These are phyloP conservation scores for Amphirosellinia nigrospora DNA, from an alignment of 495 filamentous ascomycete species.

Conservation along the genomic window DNA sequence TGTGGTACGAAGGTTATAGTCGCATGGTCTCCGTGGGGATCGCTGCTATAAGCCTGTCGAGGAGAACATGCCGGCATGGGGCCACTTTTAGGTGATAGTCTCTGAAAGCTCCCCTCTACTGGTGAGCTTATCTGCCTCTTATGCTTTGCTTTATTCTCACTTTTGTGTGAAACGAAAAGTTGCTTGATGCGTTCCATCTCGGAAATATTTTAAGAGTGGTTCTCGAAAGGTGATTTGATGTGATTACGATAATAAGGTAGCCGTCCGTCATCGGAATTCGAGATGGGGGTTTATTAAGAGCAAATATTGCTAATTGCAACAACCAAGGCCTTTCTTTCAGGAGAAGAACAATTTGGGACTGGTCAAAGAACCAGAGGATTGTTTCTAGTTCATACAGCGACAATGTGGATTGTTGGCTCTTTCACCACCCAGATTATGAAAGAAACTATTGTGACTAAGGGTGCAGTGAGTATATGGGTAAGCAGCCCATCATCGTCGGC, in stretches of 20 bases:
- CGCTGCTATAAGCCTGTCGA: neutral
- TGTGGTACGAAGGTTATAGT: conserved; percentile 22
- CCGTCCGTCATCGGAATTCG: neutral
- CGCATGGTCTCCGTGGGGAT: neutral
- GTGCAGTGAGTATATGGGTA: neutral
- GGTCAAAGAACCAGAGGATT: neutral
- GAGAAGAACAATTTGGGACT: neutral
- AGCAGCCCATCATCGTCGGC: neutral
- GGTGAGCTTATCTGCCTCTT: neutral
- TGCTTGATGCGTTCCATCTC: conserved; percentile 6
- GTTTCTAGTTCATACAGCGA: neutral
- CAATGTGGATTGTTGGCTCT: neutral
- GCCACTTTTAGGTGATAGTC: neutral
- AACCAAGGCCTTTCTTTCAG: neutral
- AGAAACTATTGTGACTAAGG: neutral
- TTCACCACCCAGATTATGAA: neutral
- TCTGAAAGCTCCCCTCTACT: conserved; percentile 6
- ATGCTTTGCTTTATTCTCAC: neutral
- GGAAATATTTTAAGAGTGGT: neutral
- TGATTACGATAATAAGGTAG: neutral
- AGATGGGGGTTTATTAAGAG: neutral
- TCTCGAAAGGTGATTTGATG: neutral
- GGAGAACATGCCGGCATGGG: neutral
- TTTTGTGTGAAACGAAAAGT: neutral
- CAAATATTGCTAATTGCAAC: neutral